These are phyloP conservation scores for Pichia kluyveri DNA, from an alignment of 805 yeast genomes.

Conservation along the genomic window DNA sequence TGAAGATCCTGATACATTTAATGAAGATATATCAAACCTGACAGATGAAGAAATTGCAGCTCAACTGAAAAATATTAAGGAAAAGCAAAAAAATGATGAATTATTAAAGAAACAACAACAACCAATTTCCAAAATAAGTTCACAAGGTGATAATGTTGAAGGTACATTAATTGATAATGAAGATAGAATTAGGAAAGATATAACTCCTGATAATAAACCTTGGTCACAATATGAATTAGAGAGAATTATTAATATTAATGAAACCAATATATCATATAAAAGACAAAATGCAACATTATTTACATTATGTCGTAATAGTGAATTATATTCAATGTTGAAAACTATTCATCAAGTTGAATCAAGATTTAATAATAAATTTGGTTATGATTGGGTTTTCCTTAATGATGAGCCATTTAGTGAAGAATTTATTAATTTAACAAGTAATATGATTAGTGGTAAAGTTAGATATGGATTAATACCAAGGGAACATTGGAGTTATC, in stretches of 20 bases:
- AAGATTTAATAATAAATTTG: slow-evolving; percentile 29
- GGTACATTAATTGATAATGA: slow-evolving; percentile 7
- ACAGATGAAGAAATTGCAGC: slow-evolving; percentile 13
- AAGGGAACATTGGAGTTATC: slow-evolving; percentile 43
- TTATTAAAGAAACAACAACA: neutral
- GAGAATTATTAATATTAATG: neutral
- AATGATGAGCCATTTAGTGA: slow-evolving; percentile 39
- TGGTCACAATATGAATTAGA: slow-evolving; percentile 12
- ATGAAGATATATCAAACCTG: slow-evolving; percentile 5
- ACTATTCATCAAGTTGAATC: slow-evolving; percentile 33
- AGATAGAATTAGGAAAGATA: slow-evolving; percentile 4
- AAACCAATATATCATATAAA: neutral
- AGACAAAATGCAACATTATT: slow-evolving; percentile 55
- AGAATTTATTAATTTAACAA: slow-evolving; percentile 32
- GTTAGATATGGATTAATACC: slow-evolving; percentile 41
- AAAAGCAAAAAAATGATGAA: slow-evolving; percentile 1
- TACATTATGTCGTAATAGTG: slow-evolving; percentile 35
- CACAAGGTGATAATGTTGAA: neutral
- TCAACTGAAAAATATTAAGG: slow-evolving; percentile 5
- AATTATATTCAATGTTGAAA: slow-evolving; percentile 30
- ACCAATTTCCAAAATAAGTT: neutral
- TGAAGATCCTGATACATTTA: neutral
- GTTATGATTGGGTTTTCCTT: slow-evolving; percentile 40
- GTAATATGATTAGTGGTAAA: slow-evolving; percentile 34
- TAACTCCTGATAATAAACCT: slow-evolving; percentile 6